Evolutionary conservation across 2,329 filamentous ascomycete genomes (phyloP), one percentile per base, ranked within the genome.

Genomic region (Aspergillus arachidicola): DNA sequence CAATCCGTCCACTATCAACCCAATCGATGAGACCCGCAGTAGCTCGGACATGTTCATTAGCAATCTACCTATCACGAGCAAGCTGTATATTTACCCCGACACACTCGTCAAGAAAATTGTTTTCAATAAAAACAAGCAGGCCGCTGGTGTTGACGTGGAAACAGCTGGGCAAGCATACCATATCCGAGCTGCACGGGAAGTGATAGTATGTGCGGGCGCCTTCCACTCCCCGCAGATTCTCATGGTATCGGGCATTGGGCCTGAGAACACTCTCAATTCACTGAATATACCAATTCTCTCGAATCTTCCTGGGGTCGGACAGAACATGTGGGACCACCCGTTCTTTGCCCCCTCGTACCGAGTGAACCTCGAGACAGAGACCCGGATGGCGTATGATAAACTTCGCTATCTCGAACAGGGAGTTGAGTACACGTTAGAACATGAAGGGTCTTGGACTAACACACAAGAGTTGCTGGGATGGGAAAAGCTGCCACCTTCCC

Each of bases 1-100:
- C 36, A 63, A 66, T 12, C 69, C 72, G 0, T 71, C 68, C 0
- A 78, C 75, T 0, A 72, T 79, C 53, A 53, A 70, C n/a, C 67
- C 70, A 5, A 36, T 41, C 9, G 68, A 61, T 23, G 55, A 54
- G 11, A 59, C 60, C 36, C 57, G 65, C n/a, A 60, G 55, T 7
- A 61, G 57, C 23, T 63, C 63, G 2, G 60, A 64, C 34, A 55
- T 55, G 16, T 57, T 58, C 9, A 57, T 66, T 19, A 41, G 26
- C 21, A 36, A 10, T 14, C 19, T 30, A 23, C 23, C n/a, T 30
- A 53, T 19, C 16, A 53, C 12, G 23, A 23, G 43, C 11, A 51
- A n/a, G 46, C 48, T 51, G 16, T 1, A 16, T 5, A 6, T 30
- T 19, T 51, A 51, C 23, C 28, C 21, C 1, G 11, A 23, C 9